phyloP scores from a whole-genome alignment of 1,284 basidiomycete genomes.

The Sphaerobolus stellatus region DNA sequence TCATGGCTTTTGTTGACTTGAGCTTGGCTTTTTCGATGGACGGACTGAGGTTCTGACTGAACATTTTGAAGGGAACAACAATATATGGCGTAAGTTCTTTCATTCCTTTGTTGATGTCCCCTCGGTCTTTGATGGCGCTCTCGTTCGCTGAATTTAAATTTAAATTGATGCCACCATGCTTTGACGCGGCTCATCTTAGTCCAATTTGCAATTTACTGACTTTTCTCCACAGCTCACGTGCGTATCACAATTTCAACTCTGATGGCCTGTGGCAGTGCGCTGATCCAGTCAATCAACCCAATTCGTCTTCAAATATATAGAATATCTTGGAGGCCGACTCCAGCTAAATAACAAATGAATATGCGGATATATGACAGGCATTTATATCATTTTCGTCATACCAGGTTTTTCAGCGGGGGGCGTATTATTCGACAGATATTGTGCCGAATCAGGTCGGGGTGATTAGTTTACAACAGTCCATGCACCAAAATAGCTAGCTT shows the following conservation, averaged over 20 bases:
- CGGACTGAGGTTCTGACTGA: too few relatives aligned
- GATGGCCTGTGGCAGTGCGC: background rate
- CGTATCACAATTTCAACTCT: background rate
- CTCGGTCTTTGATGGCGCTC: too few relatives aligned
- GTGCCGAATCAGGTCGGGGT: constrained; percentile 76
- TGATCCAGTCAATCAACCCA: background rate
- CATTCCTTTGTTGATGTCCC: too few relatives aligned
- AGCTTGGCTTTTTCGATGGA: too few relatives aligned
- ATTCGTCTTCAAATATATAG: constrained; percentile 1
- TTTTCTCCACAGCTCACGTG: background rate
- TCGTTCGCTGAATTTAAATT: too few relatives aligned
- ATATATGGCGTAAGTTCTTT: constrained; percentile 90
- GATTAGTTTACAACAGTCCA: too few relatives aligned
- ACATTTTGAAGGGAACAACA: too few relatives aligned
- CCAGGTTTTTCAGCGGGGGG: constrained; percentile 82
- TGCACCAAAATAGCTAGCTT: too few relatives aligned
- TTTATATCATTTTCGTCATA: constrained; percentile 83
- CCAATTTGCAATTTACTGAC: background rate
- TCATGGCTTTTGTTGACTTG: too few relatives aligned
- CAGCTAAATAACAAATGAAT: constrained; percentile 76
- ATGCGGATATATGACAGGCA: constrained; percentile 73
- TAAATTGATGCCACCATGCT: too few relatives aligned
- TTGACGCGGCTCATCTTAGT: too few relatives aligned
- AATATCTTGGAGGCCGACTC: constrained; percentile 52
- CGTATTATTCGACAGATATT: constrained; percentile 83